phyloP scores from a whole-genome alignment of 805 yeast genomes.

The Dipodascus geniculatus region DNA sequence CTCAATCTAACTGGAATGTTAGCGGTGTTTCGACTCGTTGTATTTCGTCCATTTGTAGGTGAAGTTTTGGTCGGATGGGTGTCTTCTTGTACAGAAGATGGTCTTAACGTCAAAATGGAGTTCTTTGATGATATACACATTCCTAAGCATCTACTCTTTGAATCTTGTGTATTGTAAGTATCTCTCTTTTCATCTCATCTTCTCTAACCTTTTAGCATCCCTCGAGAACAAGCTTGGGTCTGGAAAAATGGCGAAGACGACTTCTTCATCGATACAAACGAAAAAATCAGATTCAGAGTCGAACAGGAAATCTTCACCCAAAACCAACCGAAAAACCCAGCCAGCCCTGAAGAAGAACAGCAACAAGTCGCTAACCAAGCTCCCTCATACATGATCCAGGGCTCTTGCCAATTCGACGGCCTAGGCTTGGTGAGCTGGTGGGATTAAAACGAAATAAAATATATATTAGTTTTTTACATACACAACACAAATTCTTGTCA shows the following conservation, averaged over 20 bases:
- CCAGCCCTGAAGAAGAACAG: slow-evolving; percentile 19
- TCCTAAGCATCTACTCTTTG: slow-evolving; percentile 74
- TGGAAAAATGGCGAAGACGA: slow-evolving; percentile 72
- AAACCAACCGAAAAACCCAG: slow-evolving; percentile 66
- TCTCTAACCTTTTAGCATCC: slow-evolving; percentile 14
- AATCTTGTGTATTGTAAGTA: slow-evolving; percentile 42
- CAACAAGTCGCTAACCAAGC: slow-evolving; percentile 18
- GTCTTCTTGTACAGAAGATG: slow-evolving; percentile 75
- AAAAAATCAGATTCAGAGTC: slow-evolving; percentile 80
- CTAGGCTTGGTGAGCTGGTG: slow-evolving; percentile 97
- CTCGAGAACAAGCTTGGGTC: slow-evolving; percentile 88
- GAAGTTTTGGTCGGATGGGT: slow-evolving; percentile 92
- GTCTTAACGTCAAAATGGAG: slow-evolving; percentile 70
- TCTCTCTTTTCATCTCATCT: background rate
- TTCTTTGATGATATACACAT: slow-evolving; percentile 88
- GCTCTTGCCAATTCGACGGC: slow-evolving; percentile 91
- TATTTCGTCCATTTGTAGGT: slow-evolving; percentile 91
- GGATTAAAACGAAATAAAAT: slow-evolving; percentile 38
- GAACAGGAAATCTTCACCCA: slow-evolving; percentile 82
- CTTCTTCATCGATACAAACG: slow-evolving; percentile 79
- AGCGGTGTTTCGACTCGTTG: slow-evolving; percentile 59
- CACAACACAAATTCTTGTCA: background rate
- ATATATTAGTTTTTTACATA: background rate
- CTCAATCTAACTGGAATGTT: too few species aligned
- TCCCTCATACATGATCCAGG: slow-evolving; percentile 78